These are phyloP conservation scores for Vachellia collinsii DNA, from an alignment of 306 rosid species.

Conservation along the genomic window DNA sequence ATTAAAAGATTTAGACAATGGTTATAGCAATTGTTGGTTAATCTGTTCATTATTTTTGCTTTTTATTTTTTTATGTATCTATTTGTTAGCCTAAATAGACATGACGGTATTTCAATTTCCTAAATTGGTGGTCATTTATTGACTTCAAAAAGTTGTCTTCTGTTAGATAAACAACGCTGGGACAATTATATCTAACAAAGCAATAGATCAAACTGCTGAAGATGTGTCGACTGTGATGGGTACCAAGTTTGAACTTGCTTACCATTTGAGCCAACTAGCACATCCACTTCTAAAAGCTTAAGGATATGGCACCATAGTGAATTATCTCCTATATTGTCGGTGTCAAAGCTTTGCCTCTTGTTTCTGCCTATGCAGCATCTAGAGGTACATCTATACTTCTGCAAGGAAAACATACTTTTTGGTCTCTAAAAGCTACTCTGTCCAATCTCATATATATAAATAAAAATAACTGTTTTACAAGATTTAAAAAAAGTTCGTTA, in stretches of 20 bases:
- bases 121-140: background rate
- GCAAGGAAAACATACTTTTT: background rate
- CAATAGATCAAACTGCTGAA: slow-evolving; percentile 8
- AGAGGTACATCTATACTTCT: slow-evolving; percentile 45
- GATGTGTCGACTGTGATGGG: slow-evolving; percentile 30
- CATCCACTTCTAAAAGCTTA: slow-evolving; percentile 44
- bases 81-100: background rate
- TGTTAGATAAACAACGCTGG: slow-evolving; percentile 54
- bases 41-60: too few species aligned
- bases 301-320: slow-evolving; percentile 38
- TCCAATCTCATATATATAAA: too few species aligned
- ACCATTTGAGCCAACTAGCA: slow-evolving; percentile 47
- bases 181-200: background rate
- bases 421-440: too few species aligned
- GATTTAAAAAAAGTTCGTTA: too few species aligned
- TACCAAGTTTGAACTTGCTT: slow-evolving; percentile 42
- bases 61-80: background rate
- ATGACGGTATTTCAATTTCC: background rate
- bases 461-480: too few species aligned
- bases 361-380: slow-evolving; percentile 55
- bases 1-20: too few species aligned
- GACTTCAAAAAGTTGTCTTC: background rate
- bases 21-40: too few species aligned
- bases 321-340: slow-evolving; percentile 32
- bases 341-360: slow-evolving; percentile 38